Percentiles rank a stretch among this genome's conserved stretches.
phyloP scores from a whole-genome alignment of 73 alveolate species.

The Durusdinium trenchii region DNA sequence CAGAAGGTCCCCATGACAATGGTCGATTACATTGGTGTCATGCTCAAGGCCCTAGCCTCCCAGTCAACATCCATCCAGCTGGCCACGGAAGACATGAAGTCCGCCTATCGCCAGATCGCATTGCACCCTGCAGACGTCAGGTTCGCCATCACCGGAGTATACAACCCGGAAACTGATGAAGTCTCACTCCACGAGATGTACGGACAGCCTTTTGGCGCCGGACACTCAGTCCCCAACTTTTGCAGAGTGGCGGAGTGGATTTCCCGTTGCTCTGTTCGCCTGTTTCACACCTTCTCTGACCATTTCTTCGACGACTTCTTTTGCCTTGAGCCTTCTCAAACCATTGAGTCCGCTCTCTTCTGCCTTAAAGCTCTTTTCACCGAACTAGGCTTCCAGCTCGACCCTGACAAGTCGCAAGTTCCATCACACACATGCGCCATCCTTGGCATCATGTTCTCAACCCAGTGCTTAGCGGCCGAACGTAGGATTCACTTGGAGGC shows the following conservation, averaged over 20 bases:
- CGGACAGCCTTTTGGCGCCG: background rate
- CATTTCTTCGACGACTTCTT: slow-evolving; percentile 57
- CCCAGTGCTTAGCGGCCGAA: too few species aligned
- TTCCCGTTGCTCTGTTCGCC: background rate
- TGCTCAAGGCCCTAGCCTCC: background rate
- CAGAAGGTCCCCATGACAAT: background rate
- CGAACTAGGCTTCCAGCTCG: background rate
- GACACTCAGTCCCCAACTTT: background rate
- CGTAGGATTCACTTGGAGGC: too few species aligned
- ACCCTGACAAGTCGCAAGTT: background rate
- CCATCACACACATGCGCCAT: background rate
- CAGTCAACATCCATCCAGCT: background rate
- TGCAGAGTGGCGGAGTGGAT: slow-evolving; percentile 16
- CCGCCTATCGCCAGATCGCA: background rate
- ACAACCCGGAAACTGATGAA: background rate
- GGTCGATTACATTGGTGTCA: slow-evolving; percentile 3
- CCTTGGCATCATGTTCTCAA: background rate
- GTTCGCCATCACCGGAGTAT: background rate
- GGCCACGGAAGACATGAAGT: slow-evolving; percentile 14
- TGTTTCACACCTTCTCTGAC: background rate
- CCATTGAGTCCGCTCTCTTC: background rate
- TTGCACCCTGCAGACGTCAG: background rate
- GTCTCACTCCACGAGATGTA: background rate
- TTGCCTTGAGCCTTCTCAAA: background rate
- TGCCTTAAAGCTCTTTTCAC: background rate